Conservation (phyloP, 2,329 filamentous ascomycete genomes). For the Diaporthe eres region DNA sequence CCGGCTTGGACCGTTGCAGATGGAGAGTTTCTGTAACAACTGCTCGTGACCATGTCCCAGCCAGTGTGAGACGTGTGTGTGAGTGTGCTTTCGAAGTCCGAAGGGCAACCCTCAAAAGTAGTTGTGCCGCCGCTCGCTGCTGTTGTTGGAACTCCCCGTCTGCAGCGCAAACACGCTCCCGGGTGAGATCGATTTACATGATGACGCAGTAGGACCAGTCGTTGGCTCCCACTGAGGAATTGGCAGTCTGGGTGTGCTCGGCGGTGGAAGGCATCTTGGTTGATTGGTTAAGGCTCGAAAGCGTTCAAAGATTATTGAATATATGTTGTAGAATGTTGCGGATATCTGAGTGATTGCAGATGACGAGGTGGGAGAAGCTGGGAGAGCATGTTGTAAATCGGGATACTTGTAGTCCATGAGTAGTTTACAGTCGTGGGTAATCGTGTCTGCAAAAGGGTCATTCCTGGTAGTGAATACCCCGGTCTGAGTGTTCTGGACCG, state of each 20-base stretch:
- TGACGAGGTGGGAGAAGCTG: slow-evolving; percentile 44
- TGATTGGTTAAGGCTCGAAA: slow-evolving; percentile 36
- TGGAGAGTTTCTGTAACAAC: background rate
- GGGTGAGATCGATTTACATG: slow-evolving; percentile 48
- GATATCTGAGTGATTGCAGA: slow-evolving; percentile 42
- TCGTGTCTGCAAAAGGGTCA: background rate
- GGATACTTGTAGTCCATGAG: slow-evolving; percentile 45
- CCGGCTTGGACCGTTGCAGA: background rate
- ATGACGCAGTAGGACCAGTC: slow-evolving; percentile 50
- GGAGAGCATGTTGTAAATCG: background rate
- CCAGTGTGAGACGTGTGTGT: background rate
- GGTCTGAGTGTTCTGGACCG: background rate
- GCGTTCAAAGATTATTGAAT: slow-evolving; percentile 40
- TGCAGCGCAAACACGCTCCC: slow-evolving; percentile 34
- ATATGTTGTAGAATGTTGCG: slow-evolving; percentile 37
- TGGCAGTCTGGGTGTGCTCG: slow-evolving; percentile 46
- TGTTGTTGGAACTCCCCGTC: background rate
- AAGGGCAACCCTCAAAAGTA: background rate
- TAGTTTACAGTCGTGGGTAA: background rate
- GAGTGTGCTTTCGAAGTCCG: background rate
- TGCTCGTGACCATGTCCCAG: background rate
- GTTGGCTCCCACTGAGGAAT: slow-evolving; percentile 48
- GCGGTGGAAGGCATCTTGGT: slow-evolving; percentile 52
- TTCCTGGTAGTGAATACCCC: too few relatives aligned
- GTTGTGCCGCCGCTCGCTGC: slow-evolving; percentile 19